A percentile compares a stretch with the other conserved stretches of the same genome.
Conservation (phyloP, 805 yeast genomes). For the Candida orba region DNA sequence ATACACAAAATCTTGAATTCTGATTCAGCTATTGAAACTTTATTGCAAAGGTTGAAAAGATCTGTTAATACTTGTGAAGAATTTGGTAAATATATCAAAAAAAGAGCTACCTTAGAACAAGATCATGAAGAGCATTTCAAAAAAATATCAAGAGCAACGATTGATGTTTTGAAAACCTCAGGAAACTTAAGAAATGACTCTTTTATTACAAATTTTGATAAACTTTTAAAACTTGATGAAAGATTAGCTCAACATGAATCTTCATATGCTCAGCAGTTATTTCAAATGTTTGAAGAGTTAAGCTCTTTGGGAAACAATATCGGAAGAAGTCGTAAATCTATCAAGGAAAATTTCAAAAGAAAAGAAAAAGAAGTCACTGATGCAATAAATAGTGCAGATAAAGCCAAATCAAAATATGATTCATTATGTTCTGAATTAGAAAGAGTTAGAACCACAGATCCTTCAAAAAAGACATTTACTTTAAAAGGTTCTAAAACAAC, state of each 20-base stretch:
- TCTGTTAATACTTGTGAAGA: conserved; percentile 81
- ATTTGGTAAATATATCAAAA: conserved; percentile 68
- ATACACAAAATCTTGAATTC: conserved; percentile 48
- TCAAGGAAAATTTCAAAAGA: conserved; percentile 76
- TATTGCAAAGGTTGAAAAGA: conserved; percentile 69
- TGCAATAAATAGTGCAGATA: conserved; percentile 76
- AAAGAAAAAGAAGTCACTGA: conserved; percentile 82
- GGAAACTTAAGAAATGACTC: conserved; percentile 51
- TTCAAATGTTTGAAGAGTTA: conserved; percentile 81
- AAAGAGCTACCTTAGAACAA: conserved; percentile 70
- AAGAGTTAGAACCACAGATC: conserved; percentile 72
- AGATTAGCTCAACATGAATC: conserved; percentile 62
- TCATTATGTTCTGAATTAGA: conserved; percentile 84
- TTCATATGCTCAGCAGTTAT: conserved; percentile 72
- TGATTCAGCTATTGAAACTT: conserved; percentile 71
- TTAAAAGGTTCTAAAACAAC: conserved; percentile 73
- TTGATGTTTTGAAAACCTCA: conserved; percentile 39
- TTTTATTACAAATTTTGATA: conserved; percentile 57
- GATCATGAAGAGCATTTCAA: conserved; percentile 70
- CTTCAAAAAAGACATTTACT: conserved; percentile 74
- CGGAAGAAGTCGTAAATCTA: conserved; percentile 61
- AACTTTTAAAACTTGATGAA: conserved; percentile 72
- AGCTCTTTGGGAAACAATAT: conserved; percentile 62
- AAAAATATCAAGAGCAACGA: conserved; percentile 56
- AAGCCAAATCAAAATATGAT: conserved; percentile 74